These are phyloP conservation scores for Fraxinus latifolia DNA, from an alignment of 305 asterid species.

Conservation along the genomic window DNA sequence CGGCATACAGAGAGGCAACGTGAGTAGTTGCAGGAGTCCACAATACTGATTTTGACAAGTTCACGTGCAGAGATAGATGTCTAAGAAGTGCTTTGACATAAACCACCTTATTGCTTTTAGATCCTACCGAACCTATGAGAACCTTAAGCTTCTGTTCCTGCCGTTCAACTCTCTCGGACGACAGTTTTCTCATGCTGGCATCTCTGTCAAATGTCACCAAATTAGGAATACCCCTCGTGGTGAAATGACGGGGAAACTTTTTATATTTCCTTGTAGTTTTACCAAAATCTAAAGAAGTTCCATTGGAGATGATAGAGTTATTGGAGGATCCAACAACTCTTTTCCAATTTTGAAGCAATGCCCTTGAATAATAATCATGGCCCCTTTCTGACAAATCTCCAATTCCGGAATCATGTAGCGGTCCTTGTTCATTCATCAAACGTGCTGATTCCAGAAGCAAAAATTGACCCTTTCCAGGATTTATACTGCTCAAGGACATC, in stretches of 20 bases:
- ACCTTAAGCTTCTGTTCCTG: slow-evolving; percentile 52
- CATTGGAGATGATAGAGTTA: slow-evolving; percentile 15
- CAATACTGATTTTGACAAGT: slow-evolving; percentile 67
- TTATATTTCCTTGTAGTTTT: slow-evolving; percentile 12
- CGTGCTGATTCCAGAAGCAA: slow-evolving; percentile 79
- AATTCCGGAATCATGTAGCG: slow-evolving; percentile 28
- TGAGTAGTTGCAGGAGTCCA: slow-evolving; percentile 98
- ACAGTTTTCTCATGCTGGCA: slow-evolving; percentile 36
- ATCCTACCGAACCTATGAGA: slow-evolving; percentile 91
- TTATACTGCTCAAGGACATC: slow-evolving; percentile 79
- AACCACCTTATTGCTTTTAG: slow-evolving; percentile 82
- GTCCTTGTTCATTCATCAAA: slow-evolving; percentile 44
- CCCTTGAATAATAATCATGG: slow-evolving; percentile 53
- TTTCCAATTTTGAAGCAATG: slow-evolving; percentile 45
- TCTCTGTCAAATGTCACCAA: slow-evolving; percentile 25
- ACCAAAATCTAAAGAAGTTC: slow-evolving; percentile 5
- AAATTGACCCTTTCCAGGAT: slow-evolving; percentile 94
- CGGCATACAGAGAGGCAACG: slow-evolving; percentile 88
- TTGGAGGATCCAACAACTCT: slow-evolving; percentile 25
- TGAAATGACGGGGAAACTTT: slow-evolving; percentile 21
- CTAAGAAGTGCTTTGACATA: slow-evolving; percentile 76
- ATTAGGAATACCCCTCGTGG: slow-evolving; percentile 14
- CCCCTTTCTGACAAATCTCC: slow-evolving; percentile 31
- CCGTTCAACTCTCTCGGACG: slow-evolving; percentile 30
- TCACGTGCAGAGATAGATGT: slow-evolving; percentile 52